These are phyloP conservation scores for Cystobasidium tubakii DNA, from an alignment of 768 basidiomycete species.

Conservation along the genomic window DNA sequence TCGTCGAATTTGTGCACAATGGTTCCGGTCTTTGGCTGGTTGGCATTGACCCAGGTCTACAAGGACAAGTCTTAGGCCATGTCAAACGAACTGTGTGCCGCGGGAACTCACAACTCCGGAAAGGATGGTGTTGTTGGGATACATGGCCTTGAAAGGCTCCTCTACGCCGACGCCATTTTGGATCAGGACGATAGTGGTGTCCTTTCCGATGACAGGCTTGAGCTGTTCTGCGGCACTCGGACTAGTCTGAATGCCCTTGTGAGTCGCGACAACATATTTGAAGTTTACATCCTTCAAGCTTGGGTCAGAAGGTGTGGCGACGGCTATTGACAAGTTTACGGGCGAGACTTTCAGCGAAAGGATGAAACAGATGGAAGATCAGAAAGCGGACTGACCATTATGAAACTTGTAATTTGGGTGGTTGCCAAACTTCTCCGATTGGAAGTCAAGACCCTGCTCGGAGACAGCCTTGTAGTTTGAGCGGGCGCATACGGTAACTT, in stretches of 20 bases:
- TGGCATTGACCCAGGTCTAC: slow-evolving; percentile 39
- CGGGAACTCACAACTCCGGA: slow-evolving; percentile 40
- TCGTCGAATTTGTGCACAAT: slow-evolving; percentile 38
- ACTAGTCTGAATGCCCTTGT: slow-evolving; percentile 47
- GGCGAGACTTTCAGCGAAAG: slow-evolving; percentile 42
- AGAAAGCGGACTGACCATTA: neutral
- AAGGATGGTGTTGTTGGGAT: slow-evolving; percentile 44
- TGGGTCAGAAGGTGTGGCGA: slow-evolving; percentile 42
- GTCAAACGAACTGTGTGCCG: neutral
- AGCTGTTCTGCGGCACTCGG: slow-evolving; percentile 42
- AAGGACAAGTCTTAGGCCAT: neutral
- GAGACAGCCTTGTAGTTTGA: slow-evolving; percentile 48
- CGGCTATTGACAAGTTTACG: slow-evolving; percentile 43
- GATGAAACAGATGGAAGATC: neutral
- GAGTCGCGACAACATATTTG: slow-evolving; percentile 47
- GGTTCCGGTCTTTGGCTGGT: slow-evolving; percentile 32
- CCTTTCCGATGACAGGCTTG: slow-evolving; percentile 35
- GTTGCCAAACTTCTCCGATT: slow-evolving; percentile 36
- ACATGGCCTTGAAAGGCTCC: slow-evolving; percentile 46
- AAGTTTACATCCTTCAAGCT: slow-evolving; percentile 40
- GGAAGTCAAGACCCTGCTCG: slow-evolving; percentile 36
- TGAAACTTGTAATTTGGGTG: slow-evolving; percentile 29
- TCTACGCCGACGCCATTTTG: slow-evolving; percentile 49
- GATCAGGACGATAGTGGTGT: slow-evolving; percentile 45
- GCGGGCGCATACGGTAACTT: slow-evolving; percentile 37